A percentile compares a stretch with the other conserved stretches of the same genome.
Conservation (phyloP, 352 stramenopile species). For the Hyaloperonospora arabidopsidis region DNA sequence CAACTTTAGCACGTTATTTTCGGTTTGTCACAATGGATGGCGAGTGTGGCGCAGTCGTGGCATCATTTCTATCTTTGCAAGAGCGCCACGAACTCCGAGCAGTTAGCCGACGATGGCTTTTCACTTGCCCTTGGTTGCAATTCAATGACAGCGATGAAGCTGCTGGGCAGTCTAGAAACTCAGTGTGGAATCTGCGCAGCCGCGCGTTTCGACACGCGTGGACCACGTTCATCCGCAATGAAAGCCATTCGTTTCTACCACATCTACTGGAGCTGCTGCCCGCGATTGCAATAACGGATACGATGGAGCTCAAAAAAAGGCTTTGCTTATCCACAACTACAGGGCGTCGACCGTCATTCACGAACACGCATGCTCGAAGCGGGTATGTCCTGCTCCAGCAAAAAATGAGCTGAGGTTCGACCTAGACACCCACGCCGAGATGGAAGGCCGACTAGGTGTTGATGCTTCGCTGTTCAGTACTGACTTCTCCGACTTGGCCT, state of each 20-base stretch:
- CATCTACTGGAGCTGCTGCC: slow-evolving; percentile 31
- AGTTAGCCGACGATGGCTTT: slow-evolving; percentile 50
- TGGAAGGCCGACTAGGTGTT: slow-evolving; percentile 22
- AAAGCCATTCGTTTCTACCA: slow-evolving; percentile 34
- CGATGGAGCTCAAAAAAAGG: slow-evolving; percentile 45
- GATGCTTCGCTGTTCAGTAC: slow-evolving; percentile 3
- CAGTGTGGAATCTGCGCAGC: slow-evolving; percentile 42
- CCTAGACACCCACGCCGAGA: slow-evolving; percentile 32
- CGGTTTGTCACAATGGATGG: slow-evolving; percentile 27
- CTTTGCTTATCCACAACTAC: slow-evolving; percentile 61
- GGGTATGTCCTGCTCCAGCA: slow-evolving; percentile 43
- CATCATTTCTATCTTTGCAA: slow-evolving; percentile 33
- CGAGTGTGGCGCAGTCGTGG: slow-evolving; percentile 21
- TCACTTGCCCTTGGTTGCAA: slow-evolving; percentile 49
- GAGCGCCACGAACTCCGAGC: slow-evolving; percentile 38
- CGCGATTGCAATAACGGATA: slow-evolving; percentile 27
- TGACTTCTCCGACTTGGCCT: slow-evolving; percentile 38
- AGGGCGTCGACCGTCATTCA: slow-evolving; percentile 53
- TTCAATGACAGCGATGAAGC: slow-evolving; percentile 2
- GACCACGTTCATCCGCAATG: slow-evolving; percentile 42
- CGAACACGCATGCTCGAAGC: slow-evolving; percentile 43
- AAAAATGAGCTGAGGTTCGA: slow-evolving; percentile 32
- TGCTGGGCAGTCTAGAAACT: slow-evolving; percentile 35
- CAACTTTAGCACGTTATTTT: no score
- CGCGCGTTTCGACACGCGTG: slow-evolving; percentile 49